Evolutionary conservation across 768 basidiomycete species (phyloP).

Genomic region (Roridomyces roridus): DNA sequence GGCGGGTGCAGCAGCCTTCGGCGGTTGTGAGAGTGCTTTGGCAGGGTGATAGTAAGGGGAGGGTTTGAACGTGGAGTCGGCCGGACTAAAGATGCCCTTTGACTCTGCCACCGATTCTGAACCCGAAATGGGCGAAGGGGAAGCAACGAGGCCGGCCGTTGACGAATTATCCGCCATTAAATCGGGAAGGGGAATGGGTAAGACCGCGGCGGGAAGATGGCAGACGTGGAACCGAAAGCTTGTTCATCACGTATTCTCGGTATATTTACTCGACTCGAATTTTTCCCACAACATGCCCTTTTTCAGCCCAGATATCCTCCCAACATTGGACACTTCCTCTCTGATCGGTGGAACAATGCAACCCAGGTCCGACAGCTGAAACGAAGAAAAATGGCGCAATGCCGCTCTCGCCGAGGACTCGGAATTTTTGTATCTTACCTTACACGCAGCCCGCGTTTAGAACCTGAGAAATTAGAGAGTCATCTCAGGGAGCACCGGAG

Average conservation of each 20-base stretch:
- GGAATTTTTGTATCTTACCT: no score
- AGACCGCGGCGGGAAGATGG: neutral
- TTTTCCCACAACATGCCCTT: no score
- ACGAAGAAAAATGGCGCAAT: no score
- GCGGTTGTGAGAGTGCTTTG: slow-evolving; percentile 1
- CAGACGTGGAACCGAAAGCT: neutral
- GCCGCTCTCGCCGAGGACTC: no score
- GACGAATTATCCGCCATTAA: slow-evolving; percentile 18
- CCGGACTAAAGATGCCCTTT: slow-evolving; percentile 16
- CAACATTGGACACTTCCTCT: no score
- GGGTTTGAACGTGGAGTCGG: slow-evolving; percentile 25
- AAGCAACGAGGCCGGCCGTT: slow-evolving; percentile 1
- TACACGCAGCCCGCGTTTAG: no score
- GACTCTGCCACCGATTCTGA: slow-evolving; percentile 17
- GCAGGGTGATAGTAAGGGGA: slow-evolving; percentile 15
- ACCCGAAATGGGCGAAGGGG: slow-evolving; percentile 8
- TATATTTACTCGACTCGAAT: neutral
- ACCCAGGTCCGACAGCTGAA: no score
- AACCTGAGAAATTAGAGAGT: no score
- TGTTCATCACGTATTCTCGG: neutral
- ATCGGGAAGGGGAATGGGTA: no score
- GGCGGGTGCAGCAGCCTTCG: slow-evolving; percentile 12
- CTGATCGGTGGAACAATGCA: no score
- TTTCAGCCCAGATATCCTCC: no score
- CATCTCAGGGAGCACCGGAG: no score